Evolutionary conservation across 2,329 filamentous ascomycete genomes (phyloP).

Genomic region (Biscogniauxia mediterranea): DNA sequence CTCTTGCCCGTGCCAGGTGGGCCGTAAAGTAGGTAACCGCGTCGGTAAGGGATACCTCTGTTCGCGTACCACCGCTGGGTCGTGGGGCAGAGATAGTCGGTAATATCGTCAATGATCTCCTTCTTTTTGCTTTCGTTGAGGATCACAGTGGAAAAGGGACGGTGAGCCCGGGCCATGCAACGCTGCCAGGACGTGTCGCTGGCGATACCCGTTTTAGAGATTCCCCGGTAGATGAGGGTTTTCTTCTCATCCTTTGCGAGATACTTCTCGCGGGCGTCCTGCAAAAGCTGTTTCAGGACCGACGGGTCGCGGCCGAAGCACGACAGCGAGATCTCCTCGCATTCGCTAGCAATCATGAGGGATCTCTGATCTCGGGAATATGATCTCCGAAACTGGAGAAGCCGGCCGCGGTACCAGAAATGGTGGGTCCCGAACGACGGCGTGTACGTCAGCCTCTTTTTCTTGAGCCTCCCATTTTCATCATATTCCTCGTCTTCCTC

Average conservation of each 20-base stretch:
- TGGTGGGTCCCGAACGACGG: constrained; percentile 65
- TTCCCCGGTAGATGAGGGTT: constrained; percentile 64
- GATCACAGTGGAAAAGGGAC: constrained; percentile 65
- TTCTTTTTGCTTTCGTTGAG: constrained; percentile 60
- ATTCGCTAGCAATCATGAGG: constrained; percentile 45
- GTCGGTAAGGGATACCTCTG: constrained; percentile 79
- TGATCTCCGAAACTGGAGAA: constrained; percentile 57
- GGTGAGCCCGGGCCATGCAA: constrained; percentile 58
- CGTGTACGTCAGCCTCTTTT: constrained; percentile 59
- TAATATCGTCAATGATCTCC: constrained; percentile 58
- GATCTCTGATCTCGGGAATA: constrained; percentile 44
- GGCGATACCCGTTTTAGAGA: constrained; percentile 36
- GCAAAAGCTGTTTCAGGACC: constrained; percentile 60
- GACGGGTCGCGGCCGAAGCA: constrained; percentile 61
- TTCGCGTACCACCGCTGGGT: constrained; percentile 79
- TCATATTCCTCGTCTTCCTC: constrained; percentile 48
- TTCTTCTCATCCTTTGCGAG: constrained; percentile 58
- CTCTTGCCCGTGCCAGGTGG: constrained; percentile 80
- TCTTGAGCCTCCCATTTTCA: constrained; percentile 39
- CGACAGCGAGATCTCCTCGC: constrained; percentile 58
- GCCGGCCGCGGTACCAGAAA: constrained; percentile 63
- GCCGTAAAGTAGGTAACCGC: constrained; percentile 79
- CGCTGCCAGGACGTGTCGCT: constrained; percentile 56
- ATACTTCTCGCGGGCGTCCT: constrained; percentile 56
- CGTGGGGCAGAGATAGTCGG: constrained; percentile 60